phyloP scores from a whole-genome alignment of 108 stramenopile genomes.

The Skeletonema grethae region DNA sequence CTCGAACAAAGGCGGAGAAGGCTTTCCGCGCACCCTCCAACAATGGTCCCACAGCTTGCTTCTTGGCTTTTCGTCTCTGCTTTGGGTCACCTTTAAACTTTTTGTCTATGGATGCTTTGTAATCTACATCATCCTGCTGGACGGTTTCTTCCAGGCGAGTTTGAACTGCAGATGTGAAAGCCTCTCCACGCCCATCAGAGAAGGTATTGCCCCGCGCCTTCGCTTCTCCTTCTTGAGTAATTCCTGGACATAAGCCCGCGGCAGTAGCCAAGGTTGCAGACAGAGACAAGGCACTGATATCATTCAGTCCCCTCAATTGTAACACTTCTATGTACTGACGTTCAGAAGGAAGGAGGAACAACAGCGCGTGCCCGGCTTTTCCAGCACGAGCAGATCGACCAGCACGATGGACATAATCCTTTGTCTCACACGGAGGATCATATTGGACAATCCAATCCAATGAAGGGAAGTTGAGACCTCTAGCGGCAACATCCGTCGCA shows the following conservation, averaged over 20 bases:
- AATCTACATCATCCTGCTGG: slow-evolving; percentile 34
- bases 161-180: slow-evolving; percentile 67
- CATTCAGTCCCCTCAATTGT: slow-evolving; percentile 62
- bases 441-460: slow-evolving; percentile 97
- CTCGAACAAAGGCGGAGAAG: slow-evolving; percentile 75
- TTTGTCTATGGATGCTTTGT: slow-evolving; percentile 42
- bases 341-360: slow-evolving; percentile 92
- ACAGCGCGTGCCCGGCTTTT: slow-evolving; percentile 84
- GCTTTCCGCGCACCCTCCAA: slow-evolving; percentile 72
- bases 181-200: slow-evolving; percentile 58
- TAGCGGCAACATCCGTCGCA: slow-evolving; percentile 96
- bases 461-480: slow-evolving; percentile 94
- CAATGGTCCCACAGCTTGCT: slow-evolving; percentile 51
- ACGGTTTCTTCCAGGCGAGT: slow-evolving; percentile 50
- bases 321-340: slow-evolving; percentile 81
- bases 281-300: slow-evolving; percentile 70
- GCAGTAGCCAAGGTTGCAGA: slow-evolving; percentile 72
- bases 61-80: slow-evolving; percentile 40
- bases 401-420: slow-evolving; percentile 98
- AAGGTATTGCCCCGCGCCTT: slow-evolving; percentile 46
- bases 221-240: slow-evolving; percentile 58
- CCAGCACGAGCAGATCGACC: slow-evolving; percentile 98
- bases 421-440: slow-evolving; percentile 94
- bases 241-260: slow-evolving; percentile 53
- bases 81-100: slow-evolving; percentile 44